Conservation (phyloP, 331 rosid genomes). For the Rosa hybrid region DNA sequence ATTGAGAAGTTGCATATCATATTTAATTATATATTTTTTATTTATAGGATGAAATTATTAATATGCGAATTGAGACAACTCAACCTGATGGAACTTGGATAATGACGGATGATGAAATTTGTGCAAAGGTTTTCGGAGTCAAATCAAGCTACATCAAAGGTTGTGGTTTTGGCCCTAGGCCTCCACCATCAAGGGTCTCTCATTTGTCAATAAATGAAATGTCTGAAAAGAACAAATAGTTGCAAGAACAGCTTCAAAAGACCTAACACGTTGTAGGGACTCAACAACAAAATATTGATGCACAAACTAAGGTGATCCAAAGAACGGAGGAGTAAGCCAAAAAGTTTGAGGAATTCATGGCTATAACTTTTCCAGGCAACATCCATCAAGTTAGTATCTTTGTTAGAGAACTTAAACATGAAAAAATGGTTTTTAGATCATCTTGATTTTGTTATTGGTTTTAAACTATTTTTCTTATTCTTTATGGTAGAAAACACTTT, state of each 20-base stretch:
- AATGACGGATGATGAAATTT: conserved; percentile 1
- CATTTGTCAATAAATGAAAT: not conserved
- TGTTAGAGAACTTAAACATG: not conserved
- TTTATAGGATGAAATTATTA: not conserved
- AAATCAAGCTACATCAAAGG: not conserved
- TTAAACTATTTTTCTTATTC: not conserved
- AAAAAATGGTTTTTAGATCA: too few relatives aligned
- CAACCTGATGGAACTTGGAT: not conserved
- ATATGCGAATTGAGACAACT: not conserved
- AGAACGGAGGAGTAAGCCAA: not conserved
- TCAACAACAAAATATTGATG: not conserved
- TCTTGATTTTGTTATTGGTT: not conserved
- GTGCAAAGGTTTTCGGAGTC: not conserved
- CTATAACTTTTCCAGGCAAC: not conserved
- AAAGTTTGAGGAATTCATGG: not conserved
- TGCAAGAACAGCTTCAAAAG: not conserved
- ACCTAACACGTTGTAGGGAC: not conserved
- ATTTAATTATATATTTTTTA: not conserved
- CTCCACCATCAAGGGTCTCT: not conserved
- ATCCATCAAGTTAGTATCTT: not conserved
- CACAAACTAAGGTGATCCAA: not conserved
- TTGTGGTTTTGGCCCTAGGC: not conserved
- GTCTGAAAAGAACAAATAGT: not conserved
- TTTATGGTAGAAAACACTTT: not conserved
- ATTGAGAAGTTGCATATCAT: too few relatives aligned